Conservation (phyloP, 768 basidiomycete genomes). For the Pleurotus sapidus region DNA sequence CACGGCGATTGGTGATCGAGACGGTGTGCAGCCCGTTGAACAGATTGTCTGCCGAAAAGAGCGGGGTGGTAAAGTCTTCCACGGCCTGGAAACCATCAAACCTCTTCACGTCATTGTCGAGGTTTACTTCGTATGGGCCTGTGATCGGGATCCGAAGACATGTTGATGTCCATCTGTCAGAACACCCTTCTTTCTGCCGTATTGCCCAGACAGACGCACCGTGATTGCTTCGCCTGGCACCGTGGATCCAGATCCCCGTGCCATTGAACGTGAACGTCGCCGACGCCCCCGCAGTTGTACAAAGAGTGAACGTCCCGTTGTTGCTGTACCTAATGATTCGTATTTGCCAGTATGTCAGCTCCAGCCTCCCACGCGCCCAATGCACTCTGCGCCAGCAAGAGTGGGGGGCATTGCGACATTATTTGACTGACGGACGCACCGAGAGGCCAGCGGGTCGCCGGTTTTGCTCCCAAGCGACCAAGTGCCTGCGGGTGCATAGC, state of each 20-base stretch:
- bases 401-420: too few relatives aligned
- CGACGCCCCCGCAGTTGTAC: neutral
- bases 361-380: too few relatives aligned
- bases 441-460: neutral
- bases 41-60: conserved; percentile 7
- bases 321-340: neutral
- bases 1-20: neutral
- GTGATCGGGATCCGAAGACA: too few relatives aligned
- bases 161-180: too few relatives aligned
- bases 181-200: too few relatives aligned
- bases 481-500: neutral
- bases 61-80: neutral
- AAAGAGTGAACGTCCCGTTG: conserved; percentile 6
- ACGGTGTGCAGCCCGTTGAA: conserved; percentile 1
- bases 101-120: neutral
- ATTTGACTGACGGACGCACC: neutral
- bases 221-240: conserved; percentile 2
- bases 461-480: conserved; percentile 3
- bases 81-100: neutral
- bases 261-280: conserved; percentile 10
- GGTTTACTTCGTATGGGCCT: conserved; percentile 6
- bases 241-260: conserved; percentile 2
- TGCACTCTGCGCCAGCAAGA: too few relatives aligned
- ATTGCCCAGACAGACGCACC: neutral
- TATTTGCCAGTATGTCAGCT: too few relatives aligned